Evolutionary conservation across 1,284 basidiomycete genomes (phyloP).

Genomic region (Ustilago tritici): DNA sequence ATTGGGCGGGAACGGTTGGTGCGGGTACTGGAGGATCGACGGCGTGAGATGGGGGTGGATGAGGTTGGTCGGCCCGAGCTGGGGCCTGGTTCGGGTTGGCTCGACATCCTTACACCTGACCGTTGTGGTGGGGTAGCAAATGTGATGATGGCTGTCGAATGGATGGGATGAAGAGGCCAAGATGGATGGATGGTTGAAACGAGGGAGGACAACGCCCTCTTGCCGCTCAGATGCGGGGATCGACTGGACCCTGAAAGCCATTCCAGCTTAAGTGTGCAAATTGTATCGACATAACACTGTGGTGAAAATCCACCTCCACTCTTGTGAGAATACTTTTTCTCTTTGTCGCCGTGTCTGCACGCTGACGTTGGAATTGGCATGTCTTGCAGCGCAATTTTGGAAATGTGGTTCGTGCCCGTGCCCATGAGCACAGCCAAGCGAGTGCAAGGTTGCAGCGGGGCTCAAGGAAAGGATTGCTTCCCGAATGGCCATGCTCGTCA

Average conservation of each 20-base stretch:
- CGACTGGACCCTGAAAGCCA: constrained; percentile 23
- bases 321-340: not conserved
- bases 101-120: not conserved
- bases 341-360: constrained; percentile 21
- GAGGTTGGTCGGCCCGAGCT: constrained; percentile 20
- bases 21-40: constrained; percentile 33
- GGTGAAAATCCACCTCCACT: not conserved
- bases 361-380: constrained; percentile 34
- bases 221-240: constrained; percentile 22
- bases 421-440: not conserved
- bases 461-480: not conserved
- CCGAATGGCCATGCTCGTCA: not conserved
- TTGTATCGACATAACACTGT: not conserved
- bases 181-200: constrained; percentile 3
- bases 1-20: constrained; percentile 19
- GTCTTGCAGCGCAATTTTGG: not conserved
- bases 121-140: not conserved
- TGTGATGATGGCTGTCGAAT: constrained; percentile 11
- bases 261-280: too few relatives aligned
- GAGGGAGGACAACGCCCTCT: not conserved
- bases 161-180: not conserved
- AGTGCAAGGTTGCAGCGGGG: not conserved
- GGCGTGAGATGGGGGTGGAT: constrained; percentile 17
- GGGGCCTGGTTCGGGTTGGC: constrained; percentile 6
- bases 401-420: not conserved